Base-by-base conservation (phyloP, 2,329 filamentous ascomycete species). In the Fusarium camptoceras region DNA sequence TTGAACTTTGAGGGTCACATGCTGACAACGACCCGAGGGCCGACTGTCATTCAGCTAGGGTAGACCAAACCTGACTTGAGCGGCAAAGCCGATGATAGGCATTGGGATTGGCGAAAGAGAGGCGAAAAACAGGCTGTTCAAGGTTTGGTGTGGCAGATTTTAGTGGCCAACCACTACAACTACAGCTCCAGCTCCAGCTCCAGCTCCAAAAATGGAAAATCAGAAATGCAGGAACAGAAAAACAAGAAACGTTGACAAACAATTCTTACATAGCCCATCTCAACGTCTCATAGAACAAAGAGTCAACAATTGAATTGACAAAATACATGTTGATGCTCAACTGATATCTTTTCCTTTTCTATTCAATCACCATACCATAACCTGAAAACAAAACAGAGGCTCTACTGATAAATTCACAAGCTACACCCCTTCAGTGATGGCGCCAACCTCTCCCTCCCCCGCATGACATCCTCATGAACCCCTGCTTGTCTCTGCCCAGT, bases 381-480 rank as follows among this genome's bases (percentile, higher is more conserved):
- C 34, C 34, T 37, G 34, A 37, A 37, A 37, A n/a, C 34, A 37
- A 37, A 37, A 37, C 34, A 37, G 10, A 37, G n/a, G 34, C 34
- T 37, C 34, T 37, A 37, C 18, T n/a, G 18, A 12, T n/a, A 18
- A 37, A 10, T 37, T 37, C 34, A 31, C 14, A 37, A 4, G 18
- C 18, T 39, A 51, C 24, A 51, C 49, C 28, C 14, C 24, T 41
- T 42, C 50, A n/a, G 37, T 41, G 48, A 66, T 65, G 60, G 66
- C 59, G 55, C 59, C 39, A 62, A 71, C 51, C 63, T 37, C 34
- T 31, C 72, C 63, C 72, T 73, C 63, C 72, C 72, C 72, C 72
- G 72, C 72, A 74, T 62, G 31, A 46, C 30, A 39, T 41, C 34
- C 49, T 37, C 24, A n/a, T 16, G 22, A 12, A 37, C 12, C 20